phyloP scores from a whole-genome alignment of 805 yeast species.

The Pichia phayaonensis region DNA sequence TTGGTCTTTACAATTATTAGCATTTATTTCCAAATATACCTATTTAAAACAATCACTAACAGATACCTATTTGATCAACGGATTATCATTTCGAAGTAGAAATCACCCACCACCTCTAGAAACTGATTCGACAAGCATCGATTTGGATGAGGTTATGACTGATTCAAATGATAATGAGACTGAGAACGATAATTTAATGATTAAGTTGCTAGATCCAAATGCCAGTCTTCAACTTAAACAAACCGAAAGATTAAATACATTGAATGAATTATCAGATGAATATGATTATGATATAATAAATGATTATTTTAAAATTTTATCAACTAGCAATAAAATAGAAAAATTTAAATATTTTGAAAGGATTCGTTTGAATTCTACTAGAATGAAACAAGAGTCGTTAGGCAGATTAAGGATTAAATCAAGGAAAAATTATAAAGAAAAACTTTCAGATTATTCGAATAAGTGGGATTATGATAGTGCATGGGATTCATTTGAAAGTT shows the following conservation, averaged over 20 bases:
- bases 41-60: conserved; percentile 67
- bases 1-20: conserved; percentile 87
- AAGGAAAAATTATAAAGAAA: conserved; percentile 19
- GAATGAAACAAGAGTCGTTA: conserved; percentile 24
- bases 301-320: conserved; percentile 19
- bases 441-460: conserved; percentile 19
- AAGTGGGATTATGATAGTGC: conserved; percentile 39
- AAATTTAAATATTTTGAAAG: conserved; percentile 25
- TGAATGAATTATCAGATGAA: conserved; percentile 7
- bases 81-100: conserved; percentile 46
- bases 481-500: conserved; percentile 25
- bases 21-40: conserved; percentile 89
- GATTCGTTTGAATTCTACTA: conserved; percentile 22
- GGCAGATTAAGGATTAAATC: conserved; percentile 23
- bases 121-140: conserved; percentile 19
- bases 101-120: conserved; percentile 29
- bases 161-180: conserved; percentile 15
- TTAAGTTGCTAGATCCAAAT: not conserved
- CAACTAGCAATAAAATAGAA: conserved; percentile 16
- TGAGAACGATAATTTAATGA: not conserved
- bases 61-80: conserved; percentile 65
- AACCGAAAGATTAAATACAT: not conserved
- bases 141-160: conserved; percentile 20
- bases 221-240: not conserved
- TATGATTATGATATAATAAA: conserved; percentile 8